phyloP scores from a whole-genome alignment of 352 stramenopile genomes.

The Phytophthora citrophthora region DNA sequence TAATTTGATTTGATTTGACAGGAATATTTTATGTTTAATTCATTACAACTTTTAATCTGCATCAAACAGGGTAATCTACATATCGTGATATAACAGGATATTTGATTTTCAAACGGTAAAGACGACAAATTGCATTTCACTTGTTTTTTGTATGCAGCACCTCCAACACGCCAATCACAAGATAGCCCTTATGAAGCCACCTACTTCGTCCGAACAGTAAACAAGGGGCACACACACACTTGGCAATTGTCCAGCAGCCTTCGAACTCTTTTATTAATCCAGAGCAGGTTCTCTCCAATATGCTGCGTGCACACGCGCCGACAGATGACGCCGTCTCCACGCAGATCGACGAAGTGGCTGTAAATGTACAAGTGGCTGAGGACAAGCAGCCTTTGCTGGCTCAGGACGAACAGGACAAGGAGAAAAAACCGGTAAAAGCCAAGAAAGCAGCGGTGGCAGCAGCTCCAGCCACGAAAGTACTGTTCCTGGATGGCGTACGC shows the following conservation, averaged over 20 bases:
- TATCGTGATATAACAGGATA: no score
- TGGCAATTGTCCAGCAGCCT: conserved; percentile 10
- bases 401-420: conserved; percentile 21
- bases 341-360: conserved; percentile 1
- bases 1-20: background rate
- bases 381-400: conserved; percentile 29
- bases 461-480: conserved; percentile 29
- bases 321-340: conserved; percentile 4
- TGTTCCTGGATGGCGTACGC: conserved; percentile 46
- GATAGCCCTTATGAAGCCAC: conserved; percentile 15
- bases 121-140: background rate
- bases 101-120: conserved; percentile 1
- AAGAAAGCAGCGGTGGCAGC: conserved; percentile 29
- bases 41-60: no score
- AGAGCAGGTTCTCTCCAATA: background rate
- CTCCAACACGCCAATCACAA: conserved; percentile 20
- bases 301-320: conserved; percentile 24
- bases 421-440: conserved; percentile 25
- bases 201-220: conserved; percentile 25
- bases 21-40: no score
- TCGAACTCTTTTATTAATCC: background rate
- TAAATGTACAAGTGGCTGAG: conserved; percentile 23
- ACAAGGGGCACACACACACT: conserved; percentile 17
- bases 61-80: no score
- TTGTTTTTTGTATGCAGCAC: conserved; percentile 11